Percentiles rank a stretch among this genome's conserved stretches.
phyloP scores from a whole-genome alignment of 2,329 filamentous ascomycete genomes.

The Nothomitra cinnamomea region DNA sequence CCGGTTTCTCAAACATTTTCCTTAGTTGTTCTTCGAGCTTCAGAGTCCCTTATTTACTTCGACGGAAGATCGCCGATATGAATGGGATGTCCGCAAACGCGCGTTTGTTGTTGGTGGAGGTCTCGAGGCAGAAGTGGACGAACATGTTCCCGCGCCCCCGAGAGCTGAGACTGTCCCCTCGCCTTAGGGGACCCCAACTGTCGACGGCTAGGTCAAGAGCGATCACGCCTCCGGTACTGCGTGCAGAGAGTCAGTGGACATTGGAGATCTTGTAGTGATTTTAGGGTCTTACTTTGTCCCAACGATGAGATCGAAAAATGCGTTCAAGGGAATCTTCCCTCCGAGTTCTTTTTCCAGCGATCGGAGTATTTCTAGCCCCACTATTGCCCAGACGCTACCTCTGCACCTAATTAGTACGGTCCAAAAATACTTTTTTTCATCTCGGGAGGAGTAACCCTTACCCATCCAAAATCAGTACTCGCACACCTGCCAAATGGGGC shows the following conservation, averaged over 20 bases:
- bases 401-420: conserved; percentile 15
- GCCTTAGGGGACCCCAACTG: not conserved
- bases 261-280: not conserved
- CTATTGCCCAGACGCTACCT: conserved; percentile 29
- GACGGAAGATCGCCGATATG: not conserved
- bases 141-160: not conserved
- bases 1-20: not conserved
- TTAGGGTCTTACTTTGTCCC: conserved; percentile 18
- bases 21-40: not conserved
- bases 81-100: not conserved
- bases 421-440: not conserved
- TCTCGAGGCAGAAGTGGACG: not conserved
- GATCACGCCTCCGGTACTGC: not conserved
- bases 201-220: not conserved
- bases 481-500: conserved; percentile 20
- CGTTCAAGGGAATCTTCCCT: conserved; percentile 23
- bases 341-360: conserved; percentile 25
- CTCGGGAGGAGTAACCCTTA: conserved; percentile 9
- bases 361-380: conserved; percentile 26
- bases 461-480: conserved; percentile 27
- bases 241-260: not conserved
- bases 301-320: conserved; percentile 33
- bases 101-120: not conserved
- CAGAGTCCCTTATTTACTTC: not conserved
- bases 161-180: too few relatives aligned